Conservation (phyloP, 345 rosid species). For the Crucihimalaya himalaica region DNA sequence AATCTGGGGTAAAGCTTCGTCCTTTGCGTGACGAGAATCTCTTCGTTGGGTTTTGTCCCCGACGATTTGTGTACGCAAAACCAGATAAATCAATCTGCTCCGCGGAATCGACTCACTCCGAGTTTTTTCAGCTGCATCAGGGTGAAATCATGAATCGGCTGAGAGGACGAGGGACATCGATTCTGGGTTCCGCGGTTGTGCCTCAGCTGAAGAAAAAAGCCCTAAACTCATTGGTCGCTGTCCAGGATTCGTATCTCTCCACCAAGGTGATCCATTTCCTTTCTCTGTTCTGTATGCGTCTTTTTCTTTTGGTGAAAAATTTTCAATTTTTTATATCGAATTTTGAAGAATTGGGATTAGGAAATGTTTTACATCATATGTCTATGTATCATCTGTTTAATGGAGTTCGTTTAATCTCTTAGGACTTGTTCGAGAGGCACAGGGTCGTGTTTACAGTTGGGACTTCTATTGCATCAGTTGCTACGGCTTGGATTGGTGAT, state of each 20-base stretch:
- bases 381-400: not conserved
- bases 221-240: conserved; percentile 68
- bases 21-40: conserved; percentile 27
- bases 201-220: conserved; percentile 72
- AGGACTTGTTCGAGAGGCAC: conserved; percentile 92
- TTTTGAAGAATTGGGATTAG: conserved; percentile 18
- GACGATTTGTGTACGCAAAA: conserved; percentile 1
- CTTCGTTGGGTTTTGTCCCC: not conserved
- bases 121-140: not conserved
- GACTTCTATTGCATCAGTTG: conserved; percentile 90
- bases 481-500: conserved; percentile 90
- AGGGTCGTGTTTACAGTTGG: conserved; percentile 85
- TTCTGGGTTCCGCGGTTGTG: conserved; percentile 46
- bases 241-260: conserved; percentile 79
- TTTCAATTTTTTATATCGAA: too few species aligned
- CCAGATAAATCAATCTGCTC: not conserved
- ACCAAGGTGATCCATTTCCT: conserved; percentile 55
- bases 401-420: not conserved
- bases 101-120: conserved; percentile 9
- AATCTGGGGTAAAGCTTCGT: conserved; percentile 8
- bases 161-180: conserved; percentile 55
- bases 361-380: not conserved
- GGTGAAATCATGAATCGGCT: conserved; percentile 58
- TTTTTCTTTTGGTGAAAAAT: not conserved
- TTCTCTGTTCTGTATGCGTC: not conserved